phyloP scores from a whole-genome alignment of 2,329 filamentous ascomycete species.

The Shiraia sp. region DNA sequence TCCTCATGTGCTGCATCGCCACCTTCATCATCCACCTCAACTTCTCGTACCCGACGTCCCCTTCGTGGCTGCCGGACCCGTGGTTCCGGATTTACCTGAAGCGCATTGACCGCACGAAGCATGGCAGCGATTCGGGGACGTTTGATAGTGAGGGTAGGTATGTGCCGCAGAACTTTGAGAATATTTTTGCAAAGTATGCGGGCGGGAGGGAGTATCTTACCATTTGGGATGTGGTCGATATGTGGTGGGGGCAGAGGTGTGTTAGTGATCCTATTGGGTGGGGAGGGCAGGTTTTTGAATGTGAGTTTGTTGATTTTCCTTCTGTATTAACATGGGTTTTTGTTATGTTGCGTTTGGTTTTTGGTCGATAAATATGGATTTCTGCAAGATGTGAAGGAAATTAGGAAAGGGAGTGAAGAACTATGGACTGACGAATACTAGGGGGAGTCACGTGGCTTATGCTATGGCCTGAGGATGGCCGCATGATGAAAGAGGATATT shows the following conservation, averaged over 20 bases:
- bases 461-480: conserved; percentile 60
- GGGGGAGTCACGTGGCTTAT: conserved; percentile 58
- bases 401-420: too few species aligned
- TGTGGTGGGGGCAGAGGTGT: conserved; percentile 48
- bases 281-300: conserved; percentile 52
- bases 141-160: conserved; percentile 54
- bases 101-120: conserved; percentile 49
- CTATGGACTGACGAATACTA: conserved; percentile 13
- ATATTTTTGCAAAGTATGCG: conserved; percentile 53
- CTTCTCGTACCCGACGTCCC: conserved; percentile 55
- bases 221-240: conserved; percentile 42
- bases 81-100: conserved; percentile 48
- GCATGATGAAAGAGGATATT: conserved; percentile 62
- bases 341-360: too few species aligned
- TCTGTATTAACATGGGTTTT: too few species aligned
- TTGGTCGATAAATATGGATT: too few species aligned
- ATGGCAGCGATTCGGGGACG: conserved; percentile 48
- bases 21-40: conserved; percentile 54
- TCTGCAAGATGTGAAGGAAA: too few species aligned
- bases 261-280: conserved; percentile 51
- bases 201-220: conserved; percentile 46
- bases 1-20: conserved; percentile 50
- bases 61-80: conserved; percentile 50
- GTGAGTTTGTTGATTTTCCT: conserved; percentile 4
- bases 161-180: conserved; percentile 53